These are phyloP conservation scores for Clohesyomyces aquaticus DNA, from an alignment of 495 filamentous ascomycete genomes.

Conservation along the genomic window DNA sequence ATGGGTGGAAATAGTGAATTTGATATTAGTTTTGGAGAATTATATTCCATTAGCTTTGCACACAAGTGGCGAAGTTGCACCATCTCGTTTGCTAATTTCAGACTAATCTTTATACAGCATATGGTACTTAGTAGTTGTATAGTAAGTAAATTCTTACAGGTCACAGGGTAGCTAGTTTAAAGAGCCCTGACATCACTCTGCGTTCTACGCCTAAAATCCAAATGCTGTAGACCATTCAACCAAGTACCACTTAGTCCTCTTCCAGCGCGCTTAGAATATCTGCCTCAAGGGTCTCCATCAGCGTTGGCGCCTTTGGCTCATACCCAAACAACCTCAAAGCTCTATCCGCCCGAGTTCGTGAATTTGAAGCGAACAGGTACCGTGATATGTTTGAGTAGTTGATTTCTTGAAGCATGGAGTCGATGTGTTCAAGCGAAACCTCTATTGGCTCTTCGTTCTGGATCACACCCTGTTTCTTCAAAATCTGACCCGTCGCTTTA, in stretches of 20 bases:
- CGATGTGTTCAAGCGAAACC: constrained; percentile 18
- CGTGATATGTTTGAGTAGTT: constrained; percentile 13
- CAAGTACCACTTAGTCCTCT: constrained; percentile 18
- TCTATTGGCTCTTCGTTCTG: constrained; percentile 20
- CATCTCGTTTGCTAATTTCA: too few species aligned
- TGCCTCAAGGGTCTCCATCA: constrained; percentile 34
- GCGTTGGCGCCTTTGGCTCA: constrained; percentile 20
- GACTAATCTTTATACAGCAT: too few species aligned
- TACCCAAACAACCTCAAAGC: constrained; percentile 36
- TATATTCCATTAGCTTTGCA: too few species aligned
- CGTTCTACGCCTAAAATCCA: too few species aligned
- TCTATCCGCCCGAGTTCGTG: constrained; percentile 32
- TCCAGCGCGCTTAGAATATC: constrained; percentile 24
- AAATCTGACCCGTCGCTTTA: constrained; percentile 17
- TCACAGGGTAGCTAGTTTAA: too few species aligned
- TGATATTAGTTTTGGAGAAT: too few species aligned
- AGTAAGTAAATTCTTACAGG: too few species aligned
- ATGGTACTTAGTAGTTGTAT: too few species aligned
- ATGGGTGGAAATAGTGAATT: too few species aligned
- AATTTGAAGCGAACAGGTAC: constrained; percentile 41
- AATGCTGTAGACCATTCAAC: too few species aligned
- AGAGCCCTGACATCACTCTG: too few species aligned
- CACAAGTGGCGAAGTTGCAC: too few species aligned
- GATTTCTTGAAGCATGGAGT: constrained; percentile 14
- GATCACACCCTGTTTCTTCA: constrained; percentile 31